phyloP scores from a whole-genome alignment of 805 yeast species.

The Metschnikowia corniflorae region DNA sequence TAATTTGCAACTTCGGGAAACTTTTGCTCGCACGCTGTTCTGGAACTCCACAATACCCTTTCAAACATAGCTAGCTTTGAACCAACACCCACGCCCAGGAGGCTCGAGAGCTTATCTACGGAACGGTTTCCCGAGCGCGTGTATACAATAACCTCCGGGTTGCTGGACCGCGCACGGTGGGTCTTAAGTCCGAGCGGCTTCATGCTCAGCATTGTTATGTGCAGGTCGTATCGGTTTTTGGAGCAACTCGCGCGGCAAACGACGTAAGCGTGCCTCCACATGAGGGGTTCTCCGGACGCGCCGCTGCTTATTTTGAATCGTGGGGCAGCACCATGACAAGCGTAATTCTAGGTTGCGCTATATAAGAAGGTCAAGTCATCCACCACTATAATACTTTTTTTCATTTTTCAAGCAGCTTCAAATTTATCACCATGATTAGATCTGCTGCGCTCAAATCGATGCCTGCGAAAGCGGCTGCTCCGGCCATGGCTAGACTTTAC shows the following conservation, averaged over 20 bases:
- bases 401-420: background rate
- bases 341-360: too few species aligned
- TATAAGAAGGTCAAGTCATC: too few species aligned
- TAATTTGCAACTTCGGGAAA: too few species aligned
- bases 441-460: conserved; percentile 4
- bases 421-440: conserved; percentile 1
- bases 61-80: too few species aligned
- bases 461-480: conserved; percentile 5
- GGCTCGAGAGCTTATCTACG: too few species aligned
- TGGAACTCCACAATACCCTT: too few species aligned
- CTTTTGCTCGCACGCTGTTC: too few species aligned
- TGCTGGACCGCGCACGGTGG: background rate
- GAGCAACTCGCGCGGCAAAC: conserved; percentile 6
- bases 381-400: background rate
- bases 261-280: conserved; percentile 2
- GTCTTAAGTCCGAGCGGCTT: conserved; percentile 2
- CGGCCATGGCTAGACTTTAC: conserved; percentile 9
- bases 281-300: conserved; percentile 4
- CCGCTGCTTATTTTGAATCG: too few species aligned
- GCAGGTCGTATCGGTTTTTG: conserved; percentile 4
- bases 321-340: too few species aligned
- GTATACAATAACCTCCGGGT: too few species aligned
- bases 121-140: too few species aligned
- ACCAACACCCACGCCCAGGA: too few species aligned
- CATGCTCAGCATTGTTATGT: conserved; percentile 1